Conservation (phyloP, 106 monocot genomes). For the Amphibolis antarctica region DNA sequence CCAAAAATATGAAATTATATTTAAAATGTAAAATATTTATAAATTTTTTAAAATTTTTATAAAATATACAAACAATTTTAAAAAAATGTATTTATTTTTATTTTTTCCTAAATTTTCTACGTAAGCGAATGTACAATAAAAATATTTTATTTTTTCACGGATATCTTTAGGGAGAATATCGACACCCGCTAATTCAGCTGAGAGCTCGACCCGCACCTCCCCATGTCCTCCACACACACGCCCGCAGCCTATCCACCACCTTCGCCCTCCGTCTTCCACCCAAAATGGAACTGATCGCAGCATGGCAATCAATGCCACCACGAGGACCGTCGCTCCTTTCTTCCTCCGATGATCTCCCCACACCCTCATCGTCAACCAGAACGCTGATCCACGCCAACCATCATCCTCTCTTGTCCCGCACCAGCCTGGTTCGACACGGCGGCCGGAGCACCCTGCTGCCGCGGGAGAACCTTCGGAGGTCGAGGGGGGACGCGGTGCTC, state of each 20-base stretch:
- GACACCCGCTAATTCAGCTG: no score
- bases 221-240: no score
- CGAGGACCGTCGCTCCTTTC: background rate
- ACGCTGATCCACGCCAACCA: background rate
- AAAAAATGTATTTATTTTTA: no score
- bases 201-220: no score
- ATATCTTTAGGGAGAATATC: no score
- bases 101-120: no score
- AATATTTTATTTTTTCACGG: no score
- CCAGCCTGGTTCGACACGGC: background rate
- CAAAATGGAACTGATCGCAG: background rate
- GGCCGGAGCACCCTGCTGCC: background rate
- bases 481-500: constrained; percentile 14
- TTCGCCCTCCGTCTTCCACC: background rate
- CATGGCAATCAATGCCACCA: constrained; percentile 1
- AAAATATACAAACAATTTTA: no score
- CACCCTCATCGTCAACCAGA: background rate
- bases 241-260: background rate
- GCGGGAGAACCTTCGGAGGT: constrained; percentile 4
- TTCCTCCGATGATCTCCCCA: background rate
- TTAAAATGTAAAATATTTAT: no score
- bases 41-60: no score
- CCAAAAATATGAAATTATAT: no score
- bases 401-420: background rate
- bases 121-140: no score